phyloP scores from a whole-genome alignment of 1,284 basidiomycete genomes.

The Ustilago tritici region DNA sequence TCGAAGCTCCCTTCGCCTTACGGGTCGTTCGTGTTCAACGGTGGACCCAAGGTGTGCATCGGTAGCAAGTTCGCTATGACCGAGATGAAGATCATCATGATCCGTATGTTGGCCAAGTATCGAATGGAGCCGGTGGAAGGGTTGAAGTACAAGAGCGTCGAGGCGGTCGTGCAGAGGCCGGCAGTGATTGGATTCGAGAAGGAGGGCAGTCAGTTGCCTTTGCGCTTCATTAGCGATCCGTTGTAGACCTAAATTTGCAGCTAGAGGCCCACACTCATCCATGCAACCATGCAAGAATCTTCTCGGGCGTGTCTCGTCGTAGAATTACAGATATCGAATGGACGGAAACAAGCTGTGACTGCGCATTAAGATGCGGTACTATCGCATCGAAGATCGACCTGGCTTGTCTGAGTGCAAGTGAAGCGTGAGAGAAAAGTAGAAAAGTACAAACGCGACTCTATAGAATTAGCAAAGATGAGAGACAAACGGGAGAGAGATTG shows the following conservation, averaged over 20 bases:
- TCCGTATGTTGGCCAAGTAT: slow-evolving; percentile 39
- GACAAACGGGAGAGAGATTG: neutral
- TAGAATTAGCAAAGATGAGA: neutral
- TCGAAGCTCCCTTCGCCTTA: slow-evolving; percentile 52
- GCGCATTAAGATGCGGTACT: neutral
- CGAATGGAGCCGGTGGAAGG: slow-evolving; percentile 42
- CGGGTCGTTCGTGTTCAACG: slow-evolving; percentile 54
- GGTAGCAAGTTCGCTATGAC: slow-evolving; percentile 61
- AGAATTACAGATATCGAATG: neutral
- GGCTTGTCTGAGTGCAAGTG: slow-evolving; percentile 12
- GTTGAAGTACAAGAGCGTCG: slow-evolving; percentile 48
- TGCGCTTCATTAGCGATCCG: slow-evolving; percentile 37
- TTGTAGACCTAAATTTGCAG: slow-evolving; percentile 9
- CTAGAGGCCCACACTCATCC: neutral
- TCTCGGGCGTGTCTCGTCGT: neutral
- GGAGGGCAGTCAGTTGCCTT: slow-evolving; percentile 48
- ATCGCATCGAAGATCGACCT: neutral
- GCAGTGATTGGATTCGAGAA: slow-evolving; percentile 46
- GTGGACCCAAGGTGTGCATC: slow-evolving; percentile 63
- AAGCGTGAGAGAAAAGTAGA: neutral
- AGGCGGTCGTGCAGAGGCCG: slow-evolving; percentile 51
- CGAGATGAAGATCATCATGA: slow-evolving; percentile 54
- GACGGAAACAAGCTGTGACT: neutral
- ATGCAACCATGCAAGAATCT: neutral
- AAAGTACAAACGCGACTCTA: slow-evolving; percentile 21